Evolutionary conservation across 2,329 filamentous ascomycete genomes (phyloP), one percentile per base, ranked within the genome.

Genomic region (Mycocentrospora acerina): DNA sequence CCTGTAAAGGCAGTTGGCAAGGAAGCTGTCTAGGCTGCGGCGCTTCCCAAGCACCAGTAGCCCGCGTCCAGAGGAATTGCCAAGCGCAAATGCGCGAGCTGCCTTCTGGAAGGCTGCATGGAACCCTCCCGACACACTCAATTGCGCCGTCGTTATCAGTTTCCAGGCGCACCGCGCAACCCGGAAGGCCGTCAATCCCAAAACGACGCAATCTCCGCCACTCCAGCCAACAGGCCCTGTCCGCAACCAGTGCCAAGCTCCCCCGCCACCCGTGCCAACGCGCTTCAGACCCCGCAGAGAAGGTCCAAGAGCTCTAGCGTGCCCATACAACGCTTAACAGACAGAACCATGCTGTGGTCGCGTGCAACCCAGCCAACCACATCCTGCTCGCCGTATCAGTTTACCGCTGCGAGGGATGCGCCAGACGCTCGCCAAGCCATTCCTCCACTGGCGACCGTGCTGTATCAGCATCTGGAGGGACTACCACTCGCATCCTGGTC

Each of bases 1-100:
- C 52, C 54, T 37, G 38, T 41, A 50, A 34, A 51, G 54, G 54
- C 54, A 57, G 47, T 40, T 55, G 49, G 39, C 46, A 57, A 57
- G 52, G 33, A 39, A 39, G 46, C 45, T 45, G 46, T 39, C 40
- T 30, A 29, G 30, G 36, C 29, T 25, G 29, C 22, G 33, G 37
- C 24, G 26, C 17, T 9, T 22, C n/a, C 32, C 32, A 29, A 37
- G 32, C 27, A 29, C 26, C 27, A 34, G 32, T 35, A 32, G 33
- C 40, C 42, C 35, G 44, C 18, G 33, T 32, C 29, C 39, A 46
- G 43, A 44, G 44, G 35, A 38, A 15, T 33, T 25, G 46, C 49
- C 44, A 51, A 50, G 48, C 11, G n/a, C 41, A 26, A 32, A 24
- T 29, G 16, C 27, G 30, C 32, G 31, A 26, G 16, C 29, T 24